These are phyloP conservation scores for Chlorella sp. DNA, from an alignment of 139 green algal species.

Conservation along the genomic window DNA sequence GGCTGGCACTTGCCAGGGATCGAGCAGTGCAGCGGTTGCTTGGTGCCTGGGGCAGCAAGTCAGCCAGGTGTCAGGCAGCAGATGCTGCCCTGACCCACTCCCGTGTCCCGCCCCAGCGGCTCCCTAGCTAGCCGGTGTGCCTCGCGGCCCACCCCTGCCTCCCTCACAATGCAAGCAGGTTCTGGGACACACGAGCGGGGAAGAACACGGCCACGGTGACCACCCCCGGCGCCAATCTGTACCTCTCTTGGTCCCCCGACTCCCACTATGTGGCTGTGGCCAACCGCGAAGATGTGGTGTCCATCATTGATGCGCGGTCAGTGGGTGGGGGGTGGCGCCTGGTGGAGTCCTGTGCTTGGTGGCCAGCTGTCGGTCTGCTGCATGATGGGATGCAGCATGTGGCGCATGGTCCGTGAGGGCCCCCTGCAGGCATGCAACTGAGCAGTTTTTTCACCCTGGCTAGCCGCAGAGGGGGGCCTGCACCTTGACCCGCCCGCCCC, in stretches of 20 bases:
- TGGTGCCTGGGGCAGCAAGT: background rate
- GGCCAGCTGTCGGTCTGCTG: too few relatives aligned
- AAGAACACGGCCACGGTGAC: conserved; percentile 47
- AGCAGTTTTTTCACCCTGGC: too few relatives aligned
- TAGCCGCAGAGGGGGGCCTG: too few relatives aligned
- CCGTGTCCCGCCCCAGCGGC: too few relatives aligned
- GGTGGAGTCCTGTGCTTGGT: too few relatives aligned
- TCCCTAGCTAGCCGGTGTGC: too few relatives aligned
- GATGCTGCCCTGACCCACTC: too few relatives aligned
- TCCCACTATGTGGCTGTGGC: conserved; percentile 44
- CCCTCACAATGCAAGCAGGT: conserved; percentile 17
- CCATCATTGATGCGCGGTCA: conserved; percentile 40
- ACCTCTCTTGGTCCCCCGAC: conserved; percentile 44
- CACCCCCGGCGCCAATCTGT: conserved; percentile 43
- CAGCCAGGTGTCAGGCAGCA: background rate
- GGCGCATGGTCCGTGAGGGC: too few relatives aligned
- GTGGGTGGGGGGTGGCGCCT: background rate
- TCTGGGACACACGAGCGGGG: conserved; percentile 39
- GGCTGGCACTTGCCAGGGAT: background rate
- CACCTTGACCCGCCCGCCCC: too few relatives aligned
- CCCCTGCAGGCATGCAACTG: too few relatives aligned
- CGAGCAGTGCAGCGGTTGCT: background rate
- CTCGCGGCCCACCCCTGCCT: too few relatives aligned
- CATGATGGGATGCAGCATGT: too few relatives aligned
- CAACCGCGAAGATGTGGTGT: conserved; percentile 37